Conservation (phyloP, 305 asterid genomes). For the Withania somnifera region DNA sequence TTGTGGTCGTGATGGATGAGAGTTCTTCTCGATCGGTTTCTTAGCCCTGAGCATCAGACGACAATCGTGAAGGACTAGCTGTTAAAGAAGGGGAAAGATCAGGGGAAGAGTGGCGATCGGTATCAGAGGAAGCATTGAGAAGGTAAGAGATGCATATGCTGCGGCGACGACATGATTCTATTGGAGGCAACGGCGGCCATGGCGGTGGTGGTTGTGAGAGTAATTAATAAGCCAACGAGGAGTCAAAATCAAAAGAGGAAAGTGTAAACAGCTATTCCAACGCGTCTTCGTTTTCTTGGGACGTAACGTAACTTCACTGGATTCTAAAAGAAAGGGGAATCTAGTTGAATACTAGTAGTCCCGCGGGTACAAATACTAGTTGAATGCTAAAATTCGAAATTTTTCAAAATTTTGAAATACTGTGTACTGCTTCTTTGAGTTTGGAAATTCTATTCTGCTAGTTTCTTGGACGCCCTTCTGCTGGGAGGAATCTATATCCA, state of each 20-base stretch:
- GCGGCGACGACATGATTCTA: conserved; percentile 43
- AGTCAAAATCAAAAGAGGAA: not conserved
- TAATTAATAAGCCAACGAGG: not conserved
- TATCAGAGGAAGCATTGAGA: conserved; percentile 32
- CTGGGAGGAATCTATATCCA: too few species aligned
- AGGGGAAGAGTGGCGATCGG: conserved; percentile 31
- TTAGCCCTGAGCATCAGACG: conserved; percentile 41
- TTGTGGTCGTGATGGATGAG: too few species aligned
- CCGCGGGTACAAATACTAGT: too few species aligned
- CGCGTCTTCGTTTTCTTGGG: not conserved
- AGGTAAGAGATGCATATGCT: conserved; percentile 26
- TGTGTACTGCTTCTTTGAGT: too few species aligned
- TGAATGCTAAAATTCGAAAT: too few species aligned
- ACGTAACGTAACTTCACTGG: not conserved
- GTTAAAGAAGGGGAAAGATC: conserved; percentile 28
- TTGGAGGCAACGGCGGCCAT: conserved; percentile 57
- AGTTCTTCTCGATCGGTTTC: too few species aligned
- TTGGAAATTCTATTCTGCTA: too few species aligned
- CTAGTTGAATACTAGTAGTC: too few species aligned
- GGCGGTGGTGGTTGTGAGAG: not conserved
- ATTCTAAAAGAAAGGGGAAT: not conserved
- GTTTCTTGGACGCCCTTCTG: too few species aligned
- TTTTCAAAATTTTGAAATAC: too few species aligned
- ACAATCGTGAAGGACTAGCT: conserved; percentile 39
- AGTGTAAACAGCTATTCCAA: not conserved